Evolutionary conservation across 768 basidiomycete genomes (phyloP).

Genomic region (Pulveroboletus sp.): DNA sequence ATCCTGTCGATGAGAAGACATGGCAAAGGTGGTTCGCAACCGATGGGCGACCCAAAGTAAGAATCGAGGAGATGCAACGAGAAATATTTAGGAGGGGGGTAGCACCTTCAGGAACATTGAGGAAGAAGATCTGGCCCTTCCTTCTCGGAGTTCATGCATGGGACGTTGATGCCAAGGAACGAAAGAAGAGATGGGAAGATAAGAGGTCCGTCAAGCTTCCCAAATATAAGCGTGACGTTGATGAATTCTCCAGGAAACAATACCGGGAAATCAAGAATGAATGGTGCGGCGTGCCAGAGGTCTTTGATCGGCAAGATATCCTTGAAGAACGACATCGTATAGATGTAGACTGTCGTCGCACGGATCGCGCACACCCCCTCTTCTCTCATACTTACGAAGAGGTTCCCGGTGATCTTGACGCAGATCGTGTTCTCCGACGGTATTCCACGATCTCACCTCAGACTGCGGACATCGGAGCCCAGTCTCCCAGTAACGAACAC

Average conservation of each 20-base stretch:
- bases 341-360: slow-evolving; percentile 95
- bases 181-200: slow-evolving; percentile 55
- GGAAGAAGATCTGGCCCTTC: slow-evolving; percentile 88
- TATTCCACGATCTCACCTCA: slow-evolving; percentile 75
- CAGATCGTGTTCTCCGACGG: slow-evolving; percentile 44
- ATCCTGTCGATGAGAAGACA: slow-evolving; percentile 68
- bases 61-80: slow-evolving; percentile 63
- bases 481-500: slow-evolving; percentile 87
- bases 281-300: slow-evolving; percentile 82
- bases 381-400: slow-evolving; percentile 54
- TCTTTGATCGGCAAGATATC: slow-evolving; percentile 75
- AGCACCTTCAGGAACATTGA: slow-evolving; percentile 44
- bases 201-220: slow-evolving; percentile 47
- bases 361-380: slow-evolving; percentile 89
- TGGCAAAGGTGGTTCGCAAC: slow-evolving; percentile 80
- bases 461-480: slow-evolving; percentile 72
- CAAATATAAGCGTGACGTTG: slow-evolving; percentile 3
- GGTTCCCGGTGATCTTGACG: slow-evolving; percentile 46
- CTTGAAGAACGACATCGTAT: slow-evolving; percentile 91
- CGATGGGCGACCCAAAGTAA: slow-evolving; percentile 63
- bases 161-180: slow-evolving; percentile 61
- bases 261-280: slow-evolving; percentile 71
- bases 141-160: slow-evolving; percentile 81
- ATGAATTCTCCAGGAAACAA: slow-evolving; percentile 43
- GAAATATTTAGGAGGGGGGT: slow-evolving; percentile 81